A percentile compares a stretch with the other conserved stretches of the same genome.
Evolutionary conservation across 1,284 basidiomycete genomes (phyloP).

Genomic region (Trametes polyzona): DNA sequence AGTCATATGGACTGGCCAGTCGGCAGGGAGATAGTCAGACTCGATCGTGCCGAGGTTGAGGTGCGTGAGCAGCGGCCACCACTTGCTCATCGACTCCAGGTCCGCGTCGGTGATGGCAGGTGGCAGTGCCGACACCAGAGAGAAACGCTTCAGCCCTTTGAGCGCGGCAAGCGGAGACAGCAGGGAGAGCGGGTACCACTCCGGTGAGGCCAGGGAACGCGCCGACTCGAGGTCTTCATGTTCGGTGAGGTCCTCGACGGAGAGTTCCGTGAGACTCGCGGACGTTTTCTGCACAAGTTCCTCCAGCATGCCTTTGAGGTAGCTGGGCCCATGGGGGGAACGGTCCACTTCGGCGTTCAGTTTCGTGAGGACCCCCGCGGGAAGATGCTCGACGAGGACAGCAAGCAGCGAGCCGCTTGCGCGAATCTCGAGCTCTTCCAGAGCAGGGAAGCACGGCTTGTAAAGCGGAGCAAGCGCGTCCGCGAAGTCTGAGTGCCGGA

Average conservation of each 20-base stretch:
- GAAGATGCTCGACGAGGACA: conserved; percentile 42
- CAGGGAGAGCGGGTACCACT: conserved; percentile 27
- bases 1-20: conserved; percentile 39
- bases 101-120: conserved; percentile 45
- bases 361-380: conserved; percentile 38
- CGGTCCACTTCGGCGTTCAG: conserved; percentile 43
- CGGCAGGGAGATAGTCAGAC: conserved; percentile 20
- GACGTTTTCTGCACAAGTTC: conserved; percentile 41
- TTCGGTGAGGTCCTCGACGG: conserved; percentile 43
- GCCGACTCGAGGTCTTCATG: conserved; percentile 23
- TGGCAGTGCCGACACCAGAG: conserved; percentile 46
- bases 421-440: conserved; percentile 50
- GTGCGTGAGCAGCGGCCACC: conserved; percentile 42
- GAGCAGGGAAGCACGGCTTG: conserved; percentile 42
- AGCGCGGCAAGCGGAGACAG: conserved; percentile 40
- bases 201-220: not conserved
- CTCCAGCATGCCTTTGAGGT: conserved; percentile 46
- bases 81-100: conserved; percentile 43
- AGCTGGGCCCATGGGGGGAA: conserved; percentile 33
- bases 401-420: conserved; percentile 36
- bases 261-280: conserved; percentile 45
- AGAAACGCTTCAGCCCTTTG: conserved; percentile 41
- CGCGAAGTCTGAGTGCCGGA: conserved; percentile 41
- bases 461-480: conserved; percentile 23
- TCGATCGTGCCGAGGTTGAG: conserved; percentile 47